phyloP scores from a whole-genome alignment of 179 eudicot species.

The Corrigiola litoralis region DNA sequence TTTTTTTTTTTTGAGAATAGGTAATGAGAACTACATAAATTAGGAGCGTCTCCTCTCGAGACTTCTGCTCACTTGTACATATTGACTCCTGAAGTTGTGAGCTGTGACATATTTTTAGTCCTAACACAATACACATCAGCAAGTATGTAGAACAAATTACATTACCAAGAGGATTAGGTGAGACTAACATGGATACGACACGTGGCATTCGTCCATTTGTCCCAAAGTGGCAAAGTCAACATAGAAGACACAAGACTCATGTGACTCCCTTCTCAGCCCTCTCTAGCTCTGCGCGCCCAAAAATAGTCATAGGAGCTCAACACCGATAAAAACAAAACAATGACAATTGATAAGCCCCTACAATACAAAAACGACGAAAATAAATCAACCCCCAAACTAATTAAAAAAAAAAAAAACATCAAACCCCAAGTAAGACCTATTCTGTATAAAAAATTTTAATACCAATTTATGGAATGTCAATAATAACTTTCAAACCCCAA shows the following conservation, averaged over 20 bases:
- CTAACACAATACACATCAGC: not conserved
- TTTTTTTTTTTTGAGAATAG: too few relatives aligned
- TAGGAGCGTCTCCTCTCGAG: too few relatives aligned
- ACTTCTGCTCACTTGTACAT: too few relatives aligned
- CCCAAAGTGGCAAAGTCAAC: not conserved
- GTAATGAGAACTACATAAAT: too few relatives aligned
- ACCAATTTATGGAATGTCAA: too few relatives aligned
- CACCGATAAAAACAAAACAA: not conserved
- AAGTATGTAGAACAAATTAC: not conserved
- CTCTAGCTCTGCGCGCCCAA: conserved; percentile 22
- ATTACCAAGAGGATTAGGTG: conserved; percentile 17
- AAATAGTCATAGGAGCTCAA: conserved; percentile 2
- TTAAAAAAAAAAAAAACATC: not conserved
- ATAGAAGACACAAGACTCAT: conserved; percentile 13
- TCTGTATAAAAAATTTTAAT: too few relatives aligned
- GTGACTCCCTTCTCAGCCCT: conserved; percentile 1
- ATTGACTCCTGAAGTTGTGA: not conserved
- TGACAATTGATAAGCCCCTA: too few relatives aligned
- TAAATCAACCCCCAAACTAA: not conserved
- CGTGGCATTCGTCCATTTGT: conserved; percentile 19
- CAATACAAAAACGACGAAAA: too few relatives aligned
- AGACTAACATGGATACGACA: conserved; percentile 17
- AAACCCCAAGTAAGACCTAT: too few relatives aligned
- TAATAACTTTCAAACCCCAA: too few relatives aligned
- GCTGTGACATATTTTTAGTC: not conserved